Conservation (phyloP, 2,329 filamentous ascomycete genomes). For the Neonectria coccinea region DNA sequence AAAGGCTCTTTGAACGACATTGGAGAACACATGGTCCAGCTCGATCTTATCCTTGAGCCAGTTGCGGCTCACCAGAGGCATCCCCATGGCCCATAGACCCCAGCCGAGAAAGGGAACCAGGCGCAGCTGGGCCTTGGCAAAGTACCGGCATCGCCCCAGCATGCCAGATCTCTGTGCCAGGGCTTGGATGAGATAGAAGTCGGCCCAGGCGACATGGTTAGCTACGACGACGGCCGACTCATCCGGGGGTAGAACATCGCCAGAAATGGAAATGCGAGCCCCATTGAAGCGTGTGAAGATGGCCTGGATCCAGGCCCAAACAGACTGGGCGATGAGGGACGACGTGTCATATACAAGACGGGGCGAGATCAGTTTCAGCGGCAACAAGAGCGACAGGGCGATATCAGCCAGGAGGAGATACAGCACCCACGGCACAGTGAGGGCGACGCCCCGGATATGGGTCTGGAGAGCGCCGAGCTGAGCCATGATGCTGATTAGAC, state of each 20-base stretch:
- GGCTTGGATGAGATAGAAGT: slow-evolving; percentile 74
- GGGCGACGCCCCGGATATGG: slow-evolving; percentile 56
- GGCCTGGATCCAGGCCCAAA: slow-evolving; percentile 68
- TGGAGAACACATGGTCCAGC: slow-evolving; percentile 67
- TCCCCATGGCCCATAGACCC: slow-evolving; percentile 74
- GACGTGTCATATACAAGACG: slow-evolving; percentile 65
- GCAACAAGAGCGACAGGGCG: slow-evolving; percentile 61
- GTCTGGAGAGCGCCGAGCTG: slow-evolving; percentile 43
- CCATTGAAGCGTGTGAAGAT: slow-evolving; percentile 68
- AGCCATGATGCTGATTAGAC: slow-evolving; percentile 26
- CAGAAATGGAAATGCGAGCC: slow-evolving; percentile 64
- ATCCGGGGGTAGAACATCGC: slow-evolving; percentile 61
- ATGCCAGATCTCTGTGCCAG: slow-evolving; percentile 66
- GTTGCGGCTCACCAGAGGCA: slow-evolving; percentile 71
- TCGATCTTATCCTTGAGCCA: slow-evolving; percentile 69
- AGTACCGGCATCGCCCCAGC: slow-evolving; percentile 72
- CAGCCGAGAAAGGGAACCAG: slow-evolving; percentile 72
- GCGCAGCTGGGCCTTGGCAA: slow-evolving; percentile 70
- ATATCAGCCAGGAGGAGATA: slow-evolving; percentile 65
- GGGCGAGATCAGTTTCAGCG: slow-evolving; percentile 60
- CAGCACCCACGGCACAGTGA: slow-evolving; percentile 64
- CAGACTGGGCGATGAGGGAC: slow-evolving; percentile 64
- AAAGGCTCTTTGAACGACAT: slow-evolving; percentile 63
- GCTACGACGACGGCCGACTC: slow-evolving; percentile 71
- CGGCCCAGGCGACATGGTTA: slow-evolving; percentile 71